Evolutionary conservation across 768 basidiomycete genomes (phyloP).

Genomic region (Suillus spraguei): DNA sequence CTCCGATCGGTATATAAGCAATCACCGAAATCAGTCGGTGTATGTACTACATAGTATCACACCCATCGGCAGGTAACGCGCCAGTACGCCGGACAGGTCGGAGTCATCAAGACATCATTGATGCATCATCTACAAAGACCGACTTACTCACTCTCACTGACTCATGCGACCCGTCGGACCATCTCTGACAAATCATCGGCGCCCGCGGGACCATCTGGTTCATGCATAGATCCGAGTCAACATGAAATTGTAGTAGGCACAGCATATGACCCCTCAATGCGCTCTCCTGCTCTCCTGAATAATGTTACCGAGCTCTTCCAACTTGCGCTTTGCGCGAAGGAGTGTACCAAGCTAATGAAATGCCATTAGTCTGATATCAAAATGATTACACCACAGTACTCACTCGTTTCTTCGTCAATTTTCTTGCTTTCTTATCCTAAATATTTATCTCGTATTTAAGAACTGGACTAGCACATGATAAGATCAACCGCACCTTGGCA

Average conservation of each 20-base stretch:
- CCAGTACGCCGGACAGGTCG: neutral
- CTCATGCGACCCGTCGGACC: neutral
- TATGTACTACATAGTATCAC: too few relatives aligned
- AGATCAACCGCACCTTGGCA: conserved; percentile 74
- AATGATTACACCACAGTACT: conserved; percentile 31
- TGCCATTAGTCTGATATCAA: neutral
- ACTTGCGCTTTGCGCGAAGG: conserved; percentile 96
- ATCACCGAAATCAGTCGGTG: neutral
- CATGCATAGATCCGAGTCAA: too few relatives aligned
- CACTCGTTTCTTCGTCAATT: conserved; percentile 99
- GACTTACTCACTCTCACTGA: neutral
- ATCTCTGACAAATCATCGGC: neutral
- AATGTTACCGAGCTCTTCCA: conserved; percentile 91
- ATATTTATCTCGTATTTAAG: conserved; percentile 4
- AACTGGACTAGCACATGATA: conserved; percentile 4
- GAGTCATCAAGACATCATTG: neutral
- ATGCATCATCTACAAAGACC: neutral
- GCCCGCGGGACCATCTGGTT: too few relatives aligned
- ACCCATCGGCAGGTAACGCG: neutral
- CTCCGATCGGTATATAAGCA: conserved; percentile 5
- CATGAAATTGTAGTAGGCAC: conserved; percentile 12
- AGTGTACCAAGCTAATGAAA: conserved; percentile 89
- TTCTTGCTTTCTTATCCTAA: conserved; percentile 98
- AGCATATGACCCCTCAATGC: conserved; percentile 37
- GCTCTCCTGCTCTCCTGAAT: conserved; percentile 93